Evolutionary conservation across 116 monocot genomes (phyloP).

Genomic region (Cymodocea nodosa): DNA sequence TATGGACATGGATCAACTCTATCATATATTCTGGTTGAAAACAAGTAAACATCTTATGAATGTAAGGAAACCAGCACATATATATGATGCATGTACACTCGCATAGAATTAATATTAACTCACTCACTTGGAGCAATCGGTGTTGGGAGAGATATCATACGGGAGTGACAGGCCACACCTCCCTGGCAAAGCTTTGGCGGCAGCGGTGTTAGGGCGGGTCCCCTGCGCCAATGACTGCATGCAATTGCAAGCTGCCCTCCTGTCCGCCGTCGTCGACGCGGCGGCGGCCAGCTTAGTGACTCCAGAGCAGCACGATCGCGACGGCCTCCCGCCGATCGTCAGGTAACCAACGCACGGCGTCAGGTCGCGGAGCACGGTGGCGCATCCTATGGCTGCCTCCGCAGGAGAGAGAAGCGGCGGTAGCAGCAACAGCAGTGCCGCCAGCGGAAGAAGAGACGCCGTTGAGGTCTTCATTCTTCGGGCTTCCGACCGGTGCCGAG

Average conservation of each 20-base stretch:
- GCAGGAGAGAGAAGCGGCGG: not conserved
- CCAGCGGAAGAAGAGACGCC: not conserved
- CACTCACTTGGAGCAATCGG: conserved; percentile 12
- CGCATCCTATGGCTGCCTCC: conserved; percentile 8
- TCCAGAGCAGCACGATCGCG: conserved; percentile 15
- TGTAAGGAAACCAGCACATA: not conserved
- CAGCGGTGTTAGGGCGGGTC: conserved; percentile 1
- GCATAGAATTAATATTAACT: not conserved
- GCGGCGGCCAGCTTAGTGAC: conserved; percentile 13
- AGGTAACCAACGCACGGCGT: conserved; percentile 11
- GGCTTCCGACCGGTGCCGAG: not conserved
- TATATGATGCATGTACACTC: not conserved
- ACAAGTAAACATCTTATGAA: no score
- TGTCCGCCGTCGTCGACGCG: conserved; percentile 15
- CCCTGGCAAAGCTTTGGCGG: conserved; percentile 14
- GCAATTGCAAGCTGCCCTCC: conserved; percentile 22
- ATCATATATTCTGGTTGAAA: no score
- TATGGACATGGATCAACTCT: no score
- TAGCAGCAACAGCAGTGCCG: not conserved
- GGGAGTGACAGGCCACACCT: conserved; percentile 20
- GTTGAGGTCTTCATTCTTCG: conserved; percentile 4
- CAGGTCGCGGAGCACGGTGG: conserved; percentile 6
- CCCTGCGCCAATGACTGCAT: conserved; percentile 10
- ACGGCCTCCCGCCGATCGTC: not conserved
- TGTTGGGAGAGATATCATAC: conserved; percentile 1